Evolutionary conservation across 495 filamentous ascomycete species (phyloP), one percentile per base, ranked within the genome.

Genomic region (Neurospora pannonica): DNA sequence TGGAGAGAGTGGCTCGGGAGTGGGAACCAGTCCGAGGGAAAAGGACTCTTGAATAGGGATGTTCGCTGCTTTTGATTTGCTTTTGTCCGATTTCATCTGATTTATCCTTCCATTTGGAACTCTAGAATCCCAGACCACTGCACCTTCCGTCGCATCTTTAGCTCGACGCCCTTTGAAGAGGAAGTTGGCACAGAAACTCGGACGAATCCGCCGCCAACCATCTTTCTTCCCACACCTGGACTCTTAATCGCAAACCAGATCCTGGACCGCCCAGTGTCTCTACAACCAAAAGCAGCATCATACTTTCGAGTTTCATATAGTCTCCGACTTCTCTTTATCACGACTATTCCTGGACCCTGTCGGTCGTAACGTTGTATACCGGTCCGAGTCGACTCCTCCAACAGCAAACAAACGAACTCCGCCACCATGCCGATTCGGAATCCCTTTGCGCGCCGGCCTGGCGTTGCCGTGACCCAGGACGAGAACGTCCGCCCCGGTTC

Each of bases 361-460:
- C 54, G 13, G 13, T 34, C 54, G 28, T 34, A 34, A 67, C 54
- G 54, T 67, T 67, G 54, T 19, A 67, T 67, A 67, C 15, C 28
- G 31, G 24, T 19, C 24, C 54, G 28, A 67, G 28, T 67, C 6
- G 54, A 72, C n/a, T 2, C 10, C 19, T 17, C 43, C 37, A 72
- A 38, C 19, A 46, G 38, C 71, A 24, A 38, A 38, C 17, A 31
- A 38, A 71, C 54, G 15, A 54, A 28, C 36, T 40, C 28, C 24
- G 71, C 75, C 74, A 86, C 75, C 48, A 93, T 94, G 92, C 87
- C 91, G n/a, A 92, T 94, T 80, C 91, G 92, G 76, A 94, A 93
- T 81, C 88, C 92, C 24, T 90, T 94, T 78, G 84, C 85, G 69
- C 88, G 89, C 78, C 90, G 88, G 72, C 79, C 87, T 72, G 88